Percentiles rank a stretch among this genome's conserved stretches.
phyloP scores from a whole-genome alignment of 768 basidiomycete genomes.

The Tulasnella sp. region DNA sequence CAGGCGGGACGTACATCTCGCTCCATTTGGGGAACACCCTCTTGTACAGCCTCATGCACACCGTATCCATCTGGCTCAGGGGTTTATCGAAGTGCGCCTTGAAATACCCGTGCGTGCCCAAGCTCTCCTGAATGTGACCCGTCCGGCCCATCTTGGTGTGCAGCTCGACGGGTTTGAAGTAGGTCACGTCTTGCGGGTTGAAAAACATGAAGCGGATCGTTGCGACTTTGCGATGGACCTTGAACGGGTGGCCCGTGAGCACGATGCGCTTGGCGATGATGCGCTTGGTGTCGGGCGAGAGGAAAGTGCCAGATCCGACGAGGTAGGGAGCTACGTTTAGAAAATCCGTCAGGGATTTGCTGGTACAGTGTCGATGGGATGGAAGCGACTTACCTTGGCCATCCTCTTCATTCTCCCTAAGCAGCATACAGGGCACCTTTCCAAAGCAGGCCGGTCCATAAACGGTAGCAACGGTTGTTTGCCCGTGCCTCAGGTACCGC shows the following conservation, averaged over 20 bases:
- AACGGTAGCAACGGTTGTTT: conserved; percentile 75
- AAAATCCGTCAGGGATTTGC: conserved; percentile 2
- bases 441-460: conserved; percentile 91
- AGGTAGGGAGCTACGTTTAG: conserved; percentile 63
- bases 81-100: conserved; percentile 94
- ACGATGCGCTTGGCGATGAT: conserved; percentile 91
- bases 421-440: conserved; percentile 70
- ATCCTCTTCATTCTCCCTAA: conserved; percentile 61
- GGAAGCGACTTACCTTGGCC: conserved; percentile 52
- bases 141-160: conserved; percentile 86
- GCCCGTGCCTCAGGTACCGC: conserved; percentile 79
- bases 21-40: conserved; percentile 89
- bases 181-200: conserved; percentile 82
- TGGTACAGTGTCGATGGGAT: background rate
- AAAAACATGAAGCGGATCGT: conserved; percentile 99
- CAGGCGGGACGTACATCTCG: conserved; percentile 40
- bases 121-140: conserved; percentile 86
- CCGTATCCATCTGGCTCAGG: conserved; percentile 93
- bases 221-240: conserved; percentile 94
- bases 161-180: conserved; percentile 90
- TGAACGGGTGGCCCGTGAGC: conserved; percentile 93
- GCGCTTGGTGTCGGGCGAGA: conserved; percentile 85
- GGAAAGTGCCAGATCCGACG: conserved; percentile 84
- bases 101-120: conserved; percentile 97
- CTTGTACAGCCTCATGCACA: conserved; percentile 95